A percentile compares a stretch with the other conserved stretches of the same genome.
Evolutionary conservation across 805 yeast species (phyloP).

Genomic region (Candida nonsorbophila): DNA sequence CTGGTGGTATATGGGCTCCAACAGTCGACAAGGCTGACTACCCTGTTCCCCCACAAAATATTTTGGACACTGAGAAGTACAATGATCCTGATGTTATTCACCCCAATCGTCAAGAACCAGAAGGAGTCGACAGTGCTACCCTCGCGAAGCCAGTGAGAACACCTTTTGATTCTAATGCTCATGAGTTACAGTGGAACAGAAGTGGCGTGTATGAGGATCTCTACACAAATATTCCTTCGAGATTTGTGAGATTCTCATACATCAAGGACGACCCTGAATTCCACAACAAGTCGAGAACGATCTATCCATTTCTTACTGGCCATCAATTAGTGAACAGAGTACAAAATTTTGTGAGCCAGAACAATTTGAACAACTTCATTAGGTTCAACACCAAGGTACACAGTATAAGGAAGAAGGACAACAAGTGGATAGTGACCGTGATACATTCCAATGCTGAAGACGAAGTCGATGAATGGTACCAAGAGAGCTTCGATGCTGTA

Average conservation of each 20-base stretch:
- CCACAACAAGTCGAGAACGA: conserved; percentile 11
- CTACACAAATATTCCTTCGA: conserved; percentile 35
- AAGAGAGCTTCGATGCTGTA: conserved; percentile 51
- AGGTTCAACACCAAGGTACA: conserved; percentile 37
- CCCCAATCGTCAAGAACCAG: conserved; percentile 9
- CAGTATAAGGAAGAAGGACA: conserved; percentile 21
- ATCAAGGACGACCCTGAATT: conserved; percentile 13
- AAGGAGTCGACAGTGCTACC: conserved; percentile 11
- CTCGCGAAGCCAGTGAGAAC: conserved; percentile 10
- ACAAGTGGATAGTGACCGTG: conserved; percentile 30
- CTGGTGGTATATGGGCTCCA: conserved; percentile 42
- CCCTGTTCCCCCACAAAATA: conserved; percentile 18
- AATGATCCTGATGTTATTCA: conserved; percentile 26
- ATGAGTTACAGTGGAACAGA: conserved; percentile 26
- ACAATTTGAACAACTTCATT: conserved; percentile 23
- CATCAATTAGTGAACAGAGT: conserved; percentile 21
- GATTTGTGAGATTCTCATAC: conserved; percentile 30
- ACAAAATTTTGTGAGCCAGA: conserved; percentile 15
- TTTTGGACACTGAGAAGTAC: conserved; percentile 21
- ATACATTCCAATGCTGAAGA: conserved; percentile 12
- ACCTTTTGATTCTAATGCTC: neutral
- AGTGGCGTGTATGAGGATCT: conserved; percentile 31
- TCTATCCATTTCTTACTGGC: conserved; percentile 30
- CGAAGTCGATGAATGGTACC: conserved; percentile 27
- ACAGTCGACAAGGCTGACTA: conserved; percentile 12